A percentile compares a stretch with the other conserved stretches of the same genome.
Conservation (phyloP, 495 filamentous ascomycete genomes). For the Penicillium simplicissimum region DNA sequence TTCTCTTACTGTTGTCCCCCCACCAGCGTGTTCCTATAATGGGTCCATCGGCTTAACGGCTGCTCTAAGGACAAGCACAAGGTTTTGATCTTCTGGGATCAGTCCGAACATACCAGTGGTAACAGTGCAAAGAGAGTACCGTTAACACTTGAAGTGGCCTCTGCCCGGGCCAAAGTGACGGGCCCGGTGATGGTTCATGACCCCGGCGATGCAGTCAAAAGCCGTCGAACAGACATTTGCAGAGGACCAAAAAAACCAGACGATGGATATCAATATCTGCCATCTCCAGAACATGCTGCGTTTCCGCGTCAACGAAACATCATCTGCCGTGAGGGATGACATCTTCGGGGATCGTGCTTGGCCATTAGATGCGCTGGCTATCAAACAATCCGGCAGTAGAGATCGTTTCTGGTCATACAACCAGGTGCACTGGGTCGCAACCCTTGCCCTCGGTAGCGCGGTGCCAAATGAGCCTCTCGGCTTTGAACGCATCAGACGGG, state of each 20-base stretch:
- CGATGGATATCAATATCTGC: slow-evolving; percentile 64
- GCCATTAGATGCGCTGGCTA: slow-evolving; percentile 34
- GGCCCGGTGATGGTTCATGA: slow-evolving; percentile 34
- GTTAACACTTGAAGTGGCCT: no score
- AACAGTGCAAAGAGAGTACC: no score
- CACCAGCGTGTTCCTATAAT: no score
- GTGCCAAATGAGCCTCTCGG: slow-evolving; percentile 39
- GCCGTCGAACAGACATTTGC: slow-evolving; percentile 38
- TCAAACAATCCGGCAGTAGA: slow-evolving; percentile 48
- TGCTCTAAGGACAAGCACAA: no score
- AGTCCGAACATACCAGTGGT: no score
- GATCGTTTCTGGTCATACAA: slow-evolving; percentile 60
- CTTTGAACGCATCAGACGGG: slow-evolving; percentile 42
- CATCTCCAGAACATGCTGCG: slow-evolving; percentile 69
- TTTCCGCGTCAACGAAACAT: slow-evolving; percentile 40
- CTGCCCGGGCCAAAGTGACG: no score
- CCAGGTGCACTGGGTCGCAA: slow-evolving; percentile 62
- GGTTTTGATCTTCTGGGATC: no score
- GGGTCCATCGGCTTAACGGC: no score
- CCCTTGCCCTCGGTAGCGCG: slow-evolving; percentile 59
- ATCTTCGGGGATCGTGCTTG: slow-evolving; percentile 38
- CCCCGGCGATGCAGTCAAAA: slow-evolving; percentile 39
- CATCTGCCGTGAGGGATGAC: slow-evolving; percentile 35
- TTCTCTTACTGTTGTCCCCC: no score
- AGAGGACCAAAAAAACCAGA: slow-evolving; percentile 51